A percentile compares a stretch with the other conserved stretches of the same genome.
These are phyloP conservation scores for Cercophora newfieldiana DNA, from an alignment of 495 filamentous ascomycete species.

Conservation along the genomic window DNA sequence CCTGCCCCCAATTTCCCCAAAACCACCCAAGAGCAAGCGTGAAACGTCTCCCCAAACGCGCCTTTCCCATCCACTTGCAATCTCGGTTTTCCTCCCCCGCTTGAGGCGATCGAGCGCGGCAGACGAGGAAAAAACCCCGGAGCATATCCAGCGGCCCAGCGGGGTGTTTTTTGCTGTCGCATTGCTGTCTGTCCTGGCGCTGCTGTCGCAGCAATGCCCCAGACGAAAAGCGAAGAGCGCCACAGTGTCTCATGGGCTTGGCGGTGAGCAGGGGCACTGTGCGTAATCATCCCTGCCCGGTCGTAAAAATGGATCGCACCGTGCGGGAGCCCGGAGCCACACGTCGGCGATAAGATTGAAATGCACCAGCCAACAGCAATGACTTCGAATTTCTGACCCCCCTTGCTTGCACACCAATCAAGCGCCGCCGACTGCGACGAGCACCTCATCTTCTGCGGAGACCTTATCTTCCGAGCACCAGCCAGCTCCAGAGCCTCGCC, in stretches of 20 bases:
- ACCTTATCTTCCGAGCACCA: neutral
- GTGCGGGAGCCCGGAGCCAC: neutral
- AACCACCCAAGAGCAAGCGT: conserved; percentile 1
- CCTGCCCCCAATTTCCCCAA: conserved; percentile 16
- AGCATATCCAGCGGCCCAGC: neutral
- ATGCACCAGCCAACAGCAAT: neutral
- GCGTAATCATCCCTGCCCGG: conserved; percentile 6
- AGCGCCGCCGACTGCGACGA: neutral
- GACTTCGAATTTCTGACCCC: neutral
- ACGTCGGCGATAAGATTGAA: neutral
- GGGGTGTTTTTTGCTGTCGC: neutral
- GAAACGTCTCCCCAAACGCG: conserved; percentile 12
- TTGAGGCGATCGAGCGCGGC: neutral
- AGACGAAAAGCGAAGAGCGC: neutral
- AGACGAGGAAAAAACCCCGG: neutral
- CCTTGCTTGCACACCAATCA: neutral
- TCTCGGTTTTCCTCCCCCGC: neutral
- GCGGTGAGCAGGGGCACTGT: conserved; percentile 1
- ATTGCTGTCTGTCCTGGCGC: neutral
- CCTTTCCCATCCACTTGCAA: neutral
- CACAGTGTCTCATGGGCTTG: neutral
- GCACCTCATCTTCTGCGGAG: neutral
- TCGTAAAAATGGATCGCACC: neutral
- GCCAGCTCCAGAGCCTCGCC: neutral
- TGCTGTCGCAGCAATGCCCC: neutral